A percentile compares a stretch with the other conserved stretches of the same genome.
phyloP scores from a whole-genome alignment of 2,329 filamentous ascomycete species.

The Penicillium sp. region DNA sequence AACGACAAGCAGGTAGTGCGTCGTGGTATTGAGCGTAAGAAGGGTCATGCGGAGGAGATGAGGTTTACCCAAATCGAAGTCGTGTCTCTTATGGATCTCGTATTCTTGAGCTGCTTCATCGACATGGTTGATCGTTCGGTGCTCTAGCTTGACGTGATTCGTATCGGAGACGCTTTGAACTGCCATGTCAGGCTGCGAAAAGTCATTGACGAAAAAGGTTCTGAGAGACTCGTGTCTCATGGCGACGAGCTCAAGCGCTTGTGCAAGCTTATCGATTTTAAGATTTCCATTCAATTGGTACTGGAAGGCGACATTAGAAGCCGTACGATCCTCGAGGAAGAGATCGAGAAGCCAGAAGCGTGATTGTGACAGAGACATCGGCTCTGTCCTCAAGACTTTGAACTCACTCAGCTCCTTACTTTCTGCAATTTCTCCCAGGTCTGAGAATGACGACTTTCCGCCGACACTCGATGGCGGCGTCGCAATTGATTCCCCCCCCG shows the following conservation, averaged over 20 bases:
- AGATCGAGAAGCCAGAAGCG: conserved; percentile 38
- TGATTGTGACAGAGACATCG: conserved; percentile 26
- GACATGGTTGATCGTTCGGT: not conserved
- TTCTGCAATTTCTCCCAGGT: too few relatives aligned
- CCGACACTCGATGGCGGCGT: too few relatives aligned
- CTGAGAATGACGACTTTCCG: too few relatives aligned
- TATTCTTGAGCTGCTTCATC: not conserved
- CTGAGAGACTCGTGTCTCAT: conserved; percentile 27
- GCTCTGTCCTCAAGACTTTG: too few relatives aligned
- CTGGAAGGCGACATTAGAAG: conserved; percentile 12
- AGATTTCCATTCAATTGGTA: conserved; percentile 18
- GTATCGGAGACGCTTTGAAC: not conserved
- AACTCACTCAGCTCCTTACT: too few relatives aligned
- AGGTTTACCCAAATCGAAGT: not conserved
- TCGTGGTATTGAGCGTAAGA: conserved; percentile 2
- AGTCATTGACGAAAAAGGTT: conserved; percentile 24
- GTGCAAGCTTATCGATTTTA: conserved; percentile 9
- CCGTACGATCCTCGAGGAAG: conserved; percentile 18
- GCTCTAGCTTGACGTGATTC: not conserved
- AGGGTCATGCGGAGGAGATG: not conserved
- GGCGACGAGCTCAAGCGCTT: conserved; percentile 18
- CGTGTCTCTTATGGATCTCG: not conserved
- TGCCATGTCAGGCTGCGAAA: not conserved
- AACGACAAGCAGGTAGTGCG: conserved; percentile 22
- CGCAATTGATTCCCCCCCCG: too few relatives aligned